phyloP scores from a whole-genome alignment of 1,284 basidiomycete genomes.

The Vanrija humicola region DNA sequence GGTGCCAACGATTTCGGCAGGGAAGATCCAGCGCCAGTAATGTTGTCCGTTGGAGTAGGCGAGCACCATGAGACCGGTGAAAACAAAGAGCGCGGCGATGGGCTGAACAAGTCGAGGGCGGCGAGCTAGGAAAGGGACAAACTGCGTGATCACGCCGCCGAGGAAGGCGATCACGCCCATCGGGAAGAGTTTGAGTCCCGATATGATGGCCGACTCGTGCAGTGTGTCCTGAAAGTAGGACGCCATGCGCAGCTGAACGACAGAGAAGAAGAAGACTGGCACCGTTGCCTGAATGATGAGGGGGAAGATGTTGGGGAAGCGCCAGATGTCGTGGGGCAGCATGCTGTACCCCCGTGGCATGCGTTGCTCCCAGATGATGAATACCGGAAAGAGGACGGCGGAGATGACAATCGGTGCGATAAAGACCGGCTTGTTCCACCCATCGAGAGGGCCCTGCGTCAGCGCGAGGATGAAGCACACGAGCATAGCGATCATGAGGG shows the following conservation, averaged over 20 bases:
- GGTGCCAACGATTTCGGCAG: conserved; percentile 40
- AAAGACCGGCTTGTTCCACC: conserved; percentile 42
- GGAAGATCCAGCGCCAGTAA: conserved; percentile 46
- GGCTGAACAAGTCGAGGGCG: conserved; percentile 39
- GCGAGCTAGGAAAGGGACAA: conserved; percentile 35
- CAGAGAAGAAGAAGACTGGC: conserved; percentile 28
- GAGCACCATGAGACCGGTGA: conserved; percentile 41
- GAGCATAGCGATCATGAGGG: conserved; percentile 33
- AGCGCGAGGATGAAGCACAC: conserved; percentile 47
- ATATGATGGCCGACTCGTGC: conserved; percentile 37
- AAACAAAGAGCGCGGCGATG: conserved; percentile 29
- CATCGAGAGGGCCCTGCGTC: conserved; percentile 39
- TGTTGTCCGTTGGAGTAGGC: conserved; percentile 37
- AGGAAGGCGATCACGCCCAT: conserved; percentile 44
- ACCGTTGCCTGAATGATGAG: conserved; percentile 22
- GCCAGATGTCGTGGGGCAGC: conserved; percentile 43
- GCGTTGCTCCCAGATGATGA: conserved; percentile 30
- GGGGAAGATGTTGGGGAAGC: conserved; percentile 44
- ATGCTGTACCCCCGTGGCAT: conserved; percentile 39
- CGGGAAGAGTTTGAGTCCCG: conserved; percentile 41
- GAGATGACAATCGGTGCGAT: conserved; percentile 41
- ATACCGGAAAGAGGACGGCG: conserved; percentile 14
- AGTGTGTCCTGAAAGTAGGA: conserved; percentile 44
- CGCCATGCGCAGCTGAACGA: conserved; percentile 40
- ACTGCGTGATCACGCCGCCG: conserved; percentile 34